These are phyloP conservation scores for Boletus mariae DNA, from an alignment of 1,284 basidiomycete genomes.

Conservation along the genomic window DNA sequence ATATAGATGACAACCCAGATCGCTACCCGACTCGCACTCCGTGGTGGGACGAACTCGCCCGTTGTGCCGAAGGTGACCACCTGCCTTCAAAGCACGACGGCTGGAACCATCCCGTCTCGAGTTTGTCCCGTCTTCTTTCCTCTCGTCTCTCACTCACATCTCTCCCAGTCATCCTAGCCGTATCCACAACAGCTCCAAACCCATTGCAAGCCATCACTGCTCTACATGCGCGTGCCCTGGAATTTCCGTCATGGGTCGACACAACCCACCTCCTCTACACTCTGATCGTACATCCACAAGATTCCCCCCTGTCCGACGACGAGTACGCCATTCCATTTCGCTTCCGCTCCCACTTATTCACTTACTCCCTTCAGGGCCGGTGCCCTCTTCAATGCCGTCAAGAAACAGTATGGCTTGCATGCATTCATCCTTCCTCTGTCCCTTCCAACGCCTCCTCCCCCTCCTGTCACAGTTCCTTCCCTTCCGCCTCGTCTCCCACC, in stretches of 20 bases:
- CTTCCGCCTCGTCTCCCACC: slow-evolving; percentile 65
- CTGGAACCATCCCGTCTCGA: slow-evolving; percentile 79
- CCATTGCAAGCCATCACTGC: slow-evolving; percentile 72
- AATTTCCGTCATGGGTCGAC: slow-evolving; percentile 78
- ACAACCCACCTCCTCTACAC: slow-evolving; percentile 63
- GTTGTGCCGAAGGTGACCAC: slow-evolving; percentile 72
- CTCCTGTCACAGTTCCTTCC: slow-evolving; percentile 62
- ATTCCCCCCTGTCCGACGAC: slow-evolving; percentile 68
- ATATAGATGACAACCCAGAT: slow-evolving; percentile 44
- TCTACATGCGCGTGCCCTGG: slow-evolving; percentile 57
- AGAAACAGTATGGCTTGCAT: slow-evolving; percentile 77
- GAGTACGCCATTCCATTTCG: slow-evolving; percentile 51
- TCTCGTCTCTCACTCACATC: slow-evolving; percentile 9
- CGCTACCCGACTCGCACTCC: slow-evolving; percentile 51
- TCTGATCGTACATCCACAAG: slow-evolving; percentile 68
- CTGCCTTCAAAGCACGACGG: slow-evolving; percentile 65
- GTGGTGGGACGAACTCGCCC: slow-evolving; percentile 80
- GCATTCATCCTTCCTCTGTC: slow-evolving; percentile 62
- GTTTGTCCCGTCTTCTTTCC: slow-evolving; percentile 41
- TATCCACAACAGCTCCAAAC: slow-evolving; percentile 72
- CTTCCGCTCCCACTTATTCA: slow-evolving; percentile 6
- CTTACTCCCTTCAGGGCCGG: slow-evolving; percentile 47
- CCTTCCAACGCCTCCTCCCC: slow-evolving; percentile 57
- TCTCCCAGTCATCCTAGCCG: slow-evolving; percentile 64
- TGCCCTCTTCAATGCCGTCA: slow-evolving; percentile 76